Base-by-base conservation (phyloP, 106 monocot genomes). In the Platanthera zijinensis region DNA sequence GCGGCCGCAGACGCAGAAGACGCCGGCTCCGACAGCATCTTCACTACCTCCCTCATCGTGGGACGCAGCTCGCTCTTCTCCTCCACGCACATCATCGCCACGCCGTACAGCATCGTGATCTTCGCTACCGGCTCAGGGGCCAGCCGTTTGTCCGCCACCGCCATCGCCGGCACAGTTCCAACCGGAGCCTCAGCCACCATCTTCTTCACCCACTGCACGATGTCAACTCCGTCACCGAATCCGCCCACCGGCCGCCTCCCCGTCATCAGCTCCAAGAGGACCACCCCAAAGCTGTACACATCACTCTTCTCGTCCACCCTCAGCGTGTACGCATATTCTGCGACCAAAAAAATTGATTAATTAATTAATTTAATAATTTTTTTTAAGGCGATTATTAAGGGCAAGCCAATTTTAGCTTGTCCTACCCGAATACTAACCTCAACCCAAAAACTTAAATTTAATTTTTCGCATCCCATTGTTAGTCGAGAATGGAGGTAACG, bases 281-380 rank as follows among this genome's bases (percentile, higher is more conserved):
- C 93, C 48, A 96, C 96, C 0, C 96, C 96, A 77, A 96, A 96
- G 89, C 96, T 96, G 81, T 96, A 96, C 25, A 96, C 93, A 66
- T 96, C 96, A 76, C 90, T 96, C 84, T 96, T 96, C 88, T 96
- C 95, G 75, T 96, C 92, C 79, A 96, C 96, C 7, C 91, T 74
- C 8, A 96, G 89, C 4, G 96, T 96, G 89, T 96, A 96, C 0
- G 96, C 96, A 61, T 96, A 96, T 66, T 96, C 96, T 96, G 87
- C 50, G 8, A 52, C 19, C 46, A 47, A 22, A 74, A 15, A 74
- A 73, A n/a, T 18, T 5, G 39, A 39, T 39, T 39, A 2, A 39
- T 39, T 39, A 28, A 66, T 17, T 39, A 30, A 11, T 71, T 32
- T 47, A 48, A 14, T 28, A 7, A 4, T 30, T 69, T 25, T 0